phyloP scores from a whole-genome alignment of 192 early-diverging fungal species.

The Umbelopsis vinacea region DNA sequence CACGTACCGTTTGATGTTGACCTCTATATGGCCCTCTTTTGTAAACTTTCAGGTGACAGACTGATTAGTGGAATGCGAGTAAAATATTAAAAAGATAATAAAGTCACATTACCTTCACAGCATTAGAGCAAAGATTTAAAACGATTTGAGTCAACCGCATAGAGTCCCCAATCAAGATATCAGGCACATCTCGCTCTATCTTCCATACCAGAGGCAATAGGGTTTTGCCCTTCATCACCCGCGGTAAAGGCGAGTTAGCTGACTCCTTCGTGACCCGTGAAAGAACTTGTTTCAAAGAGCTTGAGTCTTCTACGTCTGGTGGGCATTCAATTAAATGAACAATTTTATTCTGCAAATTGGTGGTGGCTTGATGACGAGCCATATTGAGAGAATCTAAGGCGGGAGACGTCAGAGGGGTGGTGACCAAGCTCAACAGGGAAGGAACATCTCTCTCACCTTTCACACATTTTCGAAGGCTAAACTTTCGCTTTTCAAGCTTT shows the following conservation, averaged over 20 bases:
- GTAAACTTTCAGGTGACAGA: constrained; percentile 33
- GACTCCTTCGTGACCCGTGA: constrained; percentile 18
- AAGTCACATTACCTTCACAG: constrained; percentile 47
- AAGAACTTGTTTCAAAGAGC: constrained; percentile 32
- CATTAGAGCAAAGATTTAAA: constrained; percentile 58
- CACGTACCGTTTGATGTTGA: constrained; percentile 35
- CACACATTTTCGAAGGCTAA: constrained; percentile 56
- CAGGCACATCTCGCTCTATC: constrained; percentile 53
- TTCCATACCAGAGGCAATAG: constrained; percentile 54
- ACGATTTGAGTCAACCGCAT: constrained; percentile 56
- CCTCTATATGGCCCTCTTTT: constrained; percentile 37
- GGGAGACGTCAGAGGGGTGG: background rate
- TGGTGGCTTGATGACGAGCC: constrained; percentile 45
- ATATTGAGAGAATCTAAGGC: constrained; percentile 42
- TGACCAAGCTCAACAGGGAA: background rate
- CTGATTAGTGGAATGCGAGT: background rate
- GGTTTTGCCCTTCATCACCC: constrained; percentile 27
- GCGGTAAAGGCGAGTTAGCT: constrained; percentile 11
- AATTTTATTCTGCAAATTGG: constrained; percentile 36
- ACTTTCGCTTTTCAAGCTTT: constrained; percentile 49
- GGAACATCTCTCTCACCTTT: constrained; percentile 45
- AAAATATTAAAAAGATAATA: background rate
- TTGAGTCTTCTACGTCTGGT: constrained; percentile 33
- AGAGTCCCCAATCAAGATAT: constrained; percentile 56
- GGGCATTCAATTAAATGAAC: constrained; percentile 41